Conservation (phyloP, 495 filamentous ascomycete species). For the Aspergillus leporis region DNA sequence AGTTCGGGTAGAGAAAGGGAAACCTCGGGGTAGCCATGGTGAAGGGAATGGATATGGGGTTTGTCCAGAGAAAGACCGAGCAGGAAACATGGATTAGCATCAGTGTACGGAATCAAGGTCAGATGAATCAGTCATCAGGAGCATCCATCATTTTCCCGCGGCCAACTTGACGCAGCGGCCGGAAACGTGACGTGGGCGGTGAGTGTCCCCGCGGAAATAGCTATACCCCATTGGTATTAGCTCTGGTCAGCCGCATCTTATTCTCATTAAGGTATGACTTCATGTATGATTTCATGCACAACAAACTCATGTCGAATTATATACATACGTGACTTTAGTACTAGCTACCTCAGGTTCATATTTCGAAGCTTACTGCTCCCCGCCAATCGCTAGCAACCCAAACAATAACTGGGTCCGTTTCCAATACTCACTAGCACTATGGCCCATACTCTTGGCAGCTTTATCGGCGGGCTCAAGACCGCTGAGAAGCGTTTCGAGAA, state of each 20-base stretch:
- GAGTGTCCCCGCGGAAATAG: slow-evolving; percentile 37
- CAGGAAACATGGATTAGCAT: slow-evolving; percentile 1
- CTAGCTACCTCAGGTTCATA: background rate
- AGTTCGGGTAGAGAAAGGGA: slow-evolving; percentile 73
- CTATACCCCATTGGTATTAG: background rate
- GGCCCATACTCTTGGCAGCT: slow-evolving; percentile 50
- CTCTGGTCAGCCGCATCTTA: background rate
- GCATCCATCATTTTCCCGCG: slow-evolving; percentile 34
- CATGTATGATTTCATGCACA: background rate
- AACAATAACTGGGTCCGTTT: slow-evolving; percentile 78
- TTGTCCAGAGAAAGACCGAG: slow-evolving; percentile 2
- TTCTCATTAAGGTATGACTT: background rate
- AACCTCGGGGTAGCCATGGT: slow-evolving; percentile 68
- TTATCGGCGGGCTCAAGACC: slow-evolving; percentile 46
- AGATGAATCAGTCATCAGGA: slow-evolving; percentile 2
- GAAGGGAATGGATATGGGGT: background rate
- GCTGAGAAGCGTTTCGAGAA: slow-evolving; percentile 46
- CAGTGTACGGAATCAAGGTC: slow-evolving; percentile 17
- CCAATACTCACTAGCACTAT: slow-evolving; percentile 71
- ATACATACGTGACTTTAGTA: background rate
- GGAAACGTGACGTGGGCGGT: slow-evolving; percentile 34
- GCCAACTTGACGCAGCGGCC: slow-evolving; percentile 22
- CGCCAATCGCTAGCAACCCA: slow-evolving; percentile 47
- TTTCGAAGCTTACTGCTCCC: slow-evolving; percentile 1
- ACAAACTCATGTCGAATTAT: background rate